A percentile compares a stretch with the other conserved stretches of the same genome.
Evolutionary conservation across 2,329 filamentous ascomycete genomes (phyloP).

Genomic region (Aspergillus sp.): DNA sequence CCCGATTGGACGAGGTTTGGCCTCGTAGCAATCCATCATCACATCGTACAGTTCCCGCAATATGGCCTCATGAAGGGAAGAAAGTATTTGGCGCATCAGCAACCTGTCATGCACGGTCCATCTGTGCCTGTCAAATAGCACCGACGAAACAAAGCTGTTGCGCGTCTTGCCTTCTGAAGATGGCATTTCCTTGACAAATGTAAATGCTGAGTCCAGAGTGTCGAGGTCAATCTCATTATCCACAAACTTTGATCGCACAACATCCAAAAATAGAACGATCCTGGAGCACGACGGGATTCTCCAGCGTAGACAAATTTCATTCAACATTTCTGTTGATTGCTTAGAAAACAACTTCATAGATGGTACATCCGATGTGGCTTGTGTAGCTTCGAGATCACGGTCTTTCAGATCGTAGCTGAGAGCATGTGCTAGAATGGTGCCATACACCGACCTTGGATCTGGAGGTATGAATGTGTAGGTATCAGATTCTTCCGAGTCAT

Average conservation of each 20-base stretch:
- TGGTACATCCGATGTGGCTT: conserved; percentile 48
- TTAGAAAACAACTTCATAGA: conserved; percentile 64
- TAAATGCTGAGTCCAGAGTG: conserved; percentile 80
- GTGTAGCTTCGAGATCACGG: conserved; percentile 50
- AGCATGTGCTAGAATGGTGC: conserved; percentile 75
- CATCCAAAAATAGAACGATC: conserved; percentile 78
- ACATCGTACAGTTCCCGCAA: conserved; percentile 83
- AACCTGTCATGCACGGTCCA: conserved; percentile 71
- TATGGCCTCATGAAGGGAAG: conserved; percentile 74
- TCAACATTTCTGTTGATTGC: conserved; percentile 76
- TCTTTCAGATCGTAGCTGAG: conserved; percentile 63
- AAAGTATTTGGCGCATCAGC: conserved; percentile 72
- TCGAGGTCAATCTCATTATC: conserved; percentile 79
- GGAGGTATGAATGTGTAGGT: conserved; percentile 87
- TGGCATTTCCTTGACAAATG: conserved; percentile 72
- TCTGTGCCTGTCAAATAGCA: conserved; percentile 58
- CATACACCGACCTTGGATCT: conserved; percentile 79
- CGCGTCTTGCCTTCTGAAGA: conserved; percentile 62
- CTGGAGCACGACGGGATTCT: conserved; percentile 81
- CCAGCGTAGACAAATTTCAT: conserved; percentile 85
- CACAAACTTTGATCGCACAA: conserved; percentile 78
- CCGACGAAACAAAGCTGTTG: conserved; percentile 48
- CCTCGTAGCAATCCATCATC: conserved; percentile 85
- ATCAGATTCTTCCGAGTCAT: conserved; percentile 46
- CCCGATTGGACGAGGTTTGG: conserved; percentile 79